Evolutionary conservation across 306 rosid species (phyloP).

Genomic region (Lathyrus oleraceus): DNA sequence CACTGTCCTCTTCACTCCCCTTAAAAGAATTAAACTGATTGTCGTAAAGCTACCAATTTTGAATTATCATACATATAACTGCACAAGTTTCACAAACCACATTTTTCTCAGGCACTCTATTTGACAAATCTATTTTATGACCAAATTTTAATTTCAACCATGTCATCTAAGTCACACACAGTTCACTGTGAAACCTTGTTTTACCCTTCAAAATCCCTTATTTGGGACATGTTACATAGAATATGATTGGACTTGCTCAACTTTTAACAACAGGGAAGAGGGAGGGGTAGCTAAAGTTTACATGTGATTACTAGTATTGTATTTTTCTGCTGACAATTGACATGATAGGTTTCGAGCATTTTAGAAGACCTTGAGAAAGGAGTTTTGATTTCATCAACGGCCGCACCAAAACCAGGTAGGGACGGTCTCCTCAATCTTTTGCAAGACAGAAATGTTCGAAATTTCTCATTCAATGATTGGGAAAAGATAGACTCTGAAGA

Average conservation of each 20-base stretch:
- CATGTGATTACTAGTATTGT: constrained; percentile 10
- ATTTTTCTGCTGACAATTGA: constrained; percentile 29
- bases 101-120: background rate
- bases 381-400: constrained; percentile 37
- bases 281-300: constrained; percentile 12
- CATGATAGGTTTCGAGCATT: constrained; percentile 73
- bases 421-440: constrained; percentile 71
- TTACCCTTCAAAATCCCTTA: background rate
- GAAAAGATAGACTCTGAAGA: constrained; percentile 81
- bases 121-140: background rate
- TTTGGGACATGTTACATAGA: background rate
- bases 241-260: background rate
- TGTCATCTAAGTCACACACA: background rate
- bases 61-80: background rate
- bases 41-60: background rate
- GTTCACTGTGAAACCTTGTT: background rate
- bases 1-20: background rate
- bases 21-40: background rate
- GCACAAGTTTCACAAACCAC: background rate
- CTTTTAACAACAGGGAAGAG: background rate
- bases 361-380: constrained; percentile 70
- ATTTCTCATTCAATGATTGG: constrained; percentile 67
- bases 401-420: constrained; percentile 58
- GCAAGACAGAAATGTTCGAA: constrained; percentile 52
- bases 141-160: background rate